phyloP scores from a whole-genome alignment of 1,139 yeast genomes.

The Williopsis jadinii region DNA sequence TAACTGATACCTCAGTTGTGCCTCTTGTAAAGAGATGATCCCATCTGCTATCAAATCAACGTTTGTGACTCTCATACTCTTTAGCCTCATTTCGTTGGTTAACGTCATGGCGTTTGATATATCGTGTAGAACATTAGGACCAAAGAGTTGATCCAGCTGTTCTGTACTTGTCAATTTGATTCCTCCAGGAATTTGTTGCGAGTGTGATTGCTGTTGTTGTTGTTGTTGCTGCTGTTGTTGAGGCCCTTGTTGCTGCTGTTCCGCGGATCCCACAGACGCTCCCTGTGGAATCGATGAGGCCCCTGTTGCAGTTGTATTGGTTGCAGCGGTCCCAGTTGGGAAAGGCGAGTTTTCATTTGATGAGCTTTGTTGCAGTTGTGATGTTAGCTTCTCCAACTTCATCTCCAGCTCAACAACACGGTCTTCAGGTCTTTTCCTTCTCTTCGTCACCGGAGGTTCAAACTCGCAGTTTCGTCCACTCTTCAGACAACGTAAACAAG shows the following conservation, averaged over 20 bases:
- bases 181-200: not conserved
- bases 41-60: constrained; percentile 44
- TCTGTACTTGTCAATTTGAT: not conserved
- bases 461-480: constrained; percentile 60
- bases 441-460: constrained; percentile 53
- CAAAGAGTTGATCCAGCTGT: constrained; percentile 7
- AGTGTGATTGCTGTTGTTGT: not conserved
- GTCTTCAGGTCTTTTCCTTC: constrained; percentile 40
- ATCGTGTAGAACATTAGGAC: constrained; percentile 22
- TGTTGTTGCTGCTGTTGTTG: not conserved
- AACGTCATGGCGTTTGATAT: constrained; percentile 31
- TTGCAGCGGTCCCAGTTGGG: too few relatives aligned
- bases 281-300: not conserved
- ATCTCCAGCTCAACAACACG: constrained; percentile 30
- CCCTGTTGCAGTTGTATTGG: not conserved
- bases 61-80: constrained; percentile 8
- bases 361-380: constrained; percentile 6
- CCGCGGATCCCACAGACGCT: not conserved
- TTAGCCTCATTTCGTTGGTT: constrained; percentile 35
- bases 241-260: not conserved
- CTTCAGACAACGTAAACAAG: constrained; percentile 70
- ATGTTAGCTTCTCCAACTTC: constrained; percentile 26
- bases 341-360: too few relatives aligned
- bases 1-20: constrained; percentile 36
- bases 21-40: constrained; percentile 42